These are phyloP conservation scores for Pythium brachiatum DNA, from an alignment of 352 stramenopile species.

Conservation along the genomic window DNA sequence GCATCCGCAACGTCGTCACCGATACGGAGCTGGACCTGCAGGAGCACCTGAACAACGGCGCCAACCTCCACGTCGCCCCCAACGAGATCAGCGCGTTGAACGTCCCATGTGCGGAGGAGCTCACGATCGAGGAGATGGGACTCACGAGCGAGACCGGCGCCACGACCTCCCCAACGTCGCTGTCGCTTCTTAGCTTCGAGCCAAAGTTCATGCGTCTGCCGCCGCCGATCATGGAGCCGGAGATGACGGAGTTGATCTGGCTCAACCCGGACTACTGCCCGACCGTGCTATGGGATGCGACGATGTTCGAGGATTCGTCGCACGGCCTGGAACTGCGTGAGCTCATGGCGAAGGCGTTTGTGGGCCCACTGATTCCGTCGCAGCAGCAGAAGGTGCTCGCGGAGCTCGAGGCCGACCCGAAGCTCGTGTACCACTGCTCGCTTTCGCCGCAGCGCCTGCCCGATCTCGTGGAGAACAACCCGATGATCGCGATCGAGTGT, in stretches of 20 bases:
- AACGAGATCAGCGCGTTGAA: constrained; percentile 73
- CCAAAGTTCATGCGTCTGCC: constrained; percentile 85
- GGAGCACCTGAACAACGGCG: constrained; percentile 79
- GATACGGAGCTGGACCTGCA: constrained; percentile 82
- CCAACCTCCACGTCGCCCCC: constrained; percentile 58
- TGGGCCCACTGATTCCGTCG: constrained; percentile 82
- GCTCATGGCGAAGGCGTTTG: constrained; percentile 90
- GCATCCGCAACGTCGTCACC: constrained; percentile 77
- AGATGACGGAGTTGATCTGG: constrained; percentile 89
- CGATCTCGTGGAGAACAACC: constrained; percentile 98
- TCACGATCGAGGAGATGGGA: constrained; percentile 74
- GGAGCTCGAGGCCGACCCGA: constrained; percentile 86
- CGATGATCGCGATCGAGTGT: constrained; percentile 96
- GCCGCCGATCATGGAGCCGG: constrained; percentile 81
- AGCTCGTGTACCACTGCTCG: constrained; percentile 91
- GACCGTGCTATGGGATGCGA: constrained; percentile 88
- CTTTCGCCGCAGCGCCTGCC: constrained; percentile 93
- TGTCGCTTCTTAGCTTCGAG: constrained; percentile 87
- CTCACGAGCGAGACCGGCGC: constrained; percentile 36
- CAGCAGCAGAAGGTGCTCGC: constrained; percentile 89
- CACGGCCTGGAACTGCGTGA: constrained; percentile 86
- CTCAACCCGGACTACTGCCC: constrained; percentile 91
- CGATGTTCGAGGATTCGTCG: constrained; percentile 82
- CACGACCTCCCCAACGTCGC: constrained; percentile 31
- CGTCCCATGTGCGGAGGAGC: constrained; percentile 65